Evolutionary conservation across 1,284 basidiomycete genomes (phyloP).

Genomic region (Leccinum holopus): DNA sequence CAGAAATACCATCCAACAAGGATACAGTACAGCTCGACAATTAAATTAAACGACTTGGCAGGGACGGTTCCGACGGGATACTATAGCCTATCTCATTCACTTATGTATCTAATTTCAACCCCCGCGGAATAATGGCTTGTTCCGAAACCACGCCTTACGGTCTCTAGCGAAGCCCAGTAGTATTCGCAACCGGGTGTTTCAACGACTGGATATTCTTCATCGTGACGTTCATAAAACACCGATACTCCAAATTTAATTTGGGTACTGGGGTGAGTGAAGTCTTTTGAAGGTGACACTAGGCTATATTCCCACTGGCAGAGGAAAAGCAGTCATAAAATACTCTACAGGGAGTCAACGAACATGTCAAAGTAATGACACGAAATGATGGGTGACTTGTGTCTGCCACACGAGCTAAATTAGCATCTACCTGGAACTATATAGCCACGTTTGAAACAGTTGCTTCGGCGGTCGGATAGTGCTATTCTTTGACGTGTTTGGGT

Average conservation of each 20-base stretch:
- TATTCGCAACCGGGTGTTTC: not conserved
- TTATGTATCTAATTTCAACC: too few relatives aligned
- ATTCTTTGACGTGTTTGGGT: not conserved
- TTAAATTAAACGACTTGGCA: not conserved
- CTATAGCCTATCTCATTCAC: not conserved
- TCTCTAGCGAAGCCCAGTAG: not conserved
- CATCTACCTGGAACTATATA: too few relatives aligned
- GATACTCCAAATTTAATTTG: not conserved
- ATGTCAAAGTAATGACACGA: constrained; percentile 12
- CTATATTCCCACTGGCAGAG: too few relatives aligned
- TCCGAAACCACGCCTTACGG: too few relatives aligned
- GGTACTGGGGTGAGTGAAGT: not conserved
- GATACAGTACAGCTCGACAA: not conserved
- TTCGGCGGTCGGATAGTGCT: not conserved
- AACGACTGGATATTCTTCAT: not conserved
- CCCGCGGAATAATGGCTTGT: not conserved
- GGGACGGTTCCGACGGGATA: not conserved
- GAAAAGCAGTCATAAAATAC: not conserved
- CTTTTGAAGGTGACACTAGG: too few relatives aligned
- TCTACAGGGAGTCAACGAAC: not conserved
- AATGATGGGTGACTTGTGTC: too few relatives aligned
- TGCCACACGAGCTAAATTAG: constrained; percentile 11
- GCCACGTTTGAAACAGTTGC: not conserved
- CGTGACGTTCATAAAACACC: not conserved
- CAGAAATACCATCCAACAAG: too few relatives aligned